Evolutionary conservation across 352 stramenopile genomes (phyloP).

Genomic region (Phytophthora boehmeriae): DNA sequence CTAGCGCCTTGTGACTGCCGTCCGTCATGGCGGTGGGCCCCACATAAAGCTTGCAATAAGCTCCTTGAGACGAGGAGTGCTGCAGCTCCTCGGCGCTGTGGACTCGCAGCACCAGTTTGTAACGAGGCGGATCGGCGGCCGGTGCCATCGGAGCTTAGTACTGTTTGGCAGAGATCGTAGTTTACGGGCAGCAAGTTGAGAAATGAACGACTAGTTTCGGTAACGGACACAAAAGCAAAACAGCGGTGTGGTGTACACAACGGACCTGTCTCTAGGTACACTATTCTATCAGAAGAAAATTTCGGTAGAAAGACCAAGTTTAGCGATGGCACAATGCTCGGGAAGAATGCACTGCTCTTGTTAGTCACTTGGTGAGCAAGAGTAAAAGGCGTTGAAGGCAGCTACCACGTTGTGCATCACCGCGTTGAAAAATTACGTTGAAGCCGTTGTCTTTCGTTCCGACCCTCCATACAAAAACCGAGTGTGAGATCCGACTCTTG

Average conservation of each 20-base stretch:
- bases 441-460: constrained; percentile 2
- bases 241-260: not conserved
- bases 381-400: too few species aligned
- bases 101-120: constrained; percentile 61
- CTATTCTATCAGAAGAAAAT: not conserved
- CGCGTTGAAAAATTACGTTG: not conserved
- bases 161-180: not conserved
- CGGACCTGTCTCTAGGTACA: not conserved
- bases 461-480: not conserved
- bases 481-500: constrained; percentile 1
- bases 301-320: not conserved
- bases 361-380: too few species aligned
- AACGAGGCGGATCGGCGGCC: constrained; percentile 11
- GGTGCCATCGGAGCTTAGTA: not conserved
- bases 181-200: constrained; percentile 14
- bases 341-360: not conserved
- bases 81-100: constrained; percentile 57
- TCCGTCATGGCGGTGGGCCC: constrained; percentile 52
- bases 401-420: not conserved
- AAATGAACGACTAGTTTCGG: constrained; percentile 25
- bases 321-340: constrained; percentile 1
- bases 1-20: constrained; percentile 46
- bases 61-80: constrained; percentile 55
- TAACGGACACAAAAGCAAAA: not conserved
- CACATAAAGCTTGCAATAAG: constrained; percentile 76